Evolutionary conservation across 805 yeast species (phyloP), one percentile per base, ranked within the genome.

Genomic region (Wickerhamiella australiensis): DNA sequence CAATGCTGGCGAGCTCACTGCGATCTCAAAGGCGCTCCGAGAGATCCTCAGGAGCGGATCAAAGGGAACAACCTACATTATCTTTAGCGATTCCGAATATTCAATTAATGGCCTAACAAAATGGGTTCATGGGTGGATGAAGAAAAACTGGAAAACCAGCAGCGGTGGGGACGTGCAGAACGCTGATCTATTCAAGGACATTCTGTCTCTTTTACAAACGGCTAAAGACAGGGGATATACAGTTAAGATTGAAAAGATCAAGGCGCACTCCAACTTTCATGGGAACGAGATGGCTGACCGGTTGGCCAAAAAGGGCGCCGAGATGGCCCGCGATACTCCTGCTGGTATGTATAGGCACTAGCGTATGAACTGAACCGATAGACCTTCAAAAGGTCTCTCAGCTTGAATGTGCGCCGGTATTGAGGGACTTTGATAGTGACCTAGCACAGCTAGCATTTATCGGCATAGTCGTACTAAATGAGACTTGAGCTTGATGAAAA

Each of bases 201-300:
- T 64, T 17, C 54, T 67, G 40, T 55, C 60, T 0, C 55, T 57
- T 5, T 68, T 81, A 15, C 67, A 71, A 29, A 51, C 57, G 0
- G 63, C 63, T 61, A 61, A 46, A 33, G 54, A 3, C 54, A 42
- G 3, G 37, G 62, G 22, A 56, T 65, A 50, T 1, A 50, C 62
- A 0, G 66, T 85, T 22, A 60, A 64, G 3, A 60, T 86, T 23
- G 62, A 60, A 3, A 78, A 90, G 68, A 90, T 85, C 4, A 69
- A 66, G 51, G 95, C 90, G 0, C 96, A 88, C 62, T 63, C 70
- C 15, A 88, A 85, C 0, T 65, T 68, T 33, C 62, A 58, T 11
- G 96, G 95, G 0, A 88, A 87, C 59, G 86, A 79, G 53, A 68
- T 61, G 59, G 96, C 95, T 0, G 95, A 87, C 60, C 59, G 59